Evolutionary conservation across 768 basidiomycete species (phyloP).

Genomic region (Boletus patriciae): DNA sequence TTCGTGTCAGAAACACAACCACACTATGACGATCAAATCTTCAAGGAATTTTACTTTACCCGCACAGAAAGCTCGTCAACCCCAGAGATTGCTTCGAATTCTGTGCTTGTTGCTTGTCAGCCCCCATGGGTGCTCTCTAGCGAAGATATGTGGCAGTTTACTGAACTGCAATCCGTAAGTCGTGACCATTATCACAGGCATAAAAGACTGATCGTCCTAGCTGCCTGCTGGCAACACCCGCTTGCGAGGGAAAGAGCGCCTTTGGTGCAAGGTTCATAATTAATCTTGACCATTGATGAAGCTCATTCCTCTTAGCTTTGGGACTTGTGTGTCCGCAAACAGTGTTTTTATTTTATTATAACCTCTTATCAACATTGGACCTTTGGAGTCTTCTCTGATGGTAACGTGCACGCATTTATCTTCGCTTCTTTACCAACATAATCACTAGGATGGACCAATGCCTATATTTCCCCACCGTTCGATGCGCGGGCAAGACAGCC

Average conservation of each 20-base stretch:
- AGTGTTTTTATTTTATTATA: conserved; percentile 55
- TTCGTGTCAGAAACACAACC: conserved; percentile 38
- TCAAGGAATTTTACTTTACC: conserved; percentile 49
- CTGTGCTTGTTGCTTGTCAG: conserved; percentile 56
- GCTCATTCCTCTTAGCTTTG: conserved; percentile 37
- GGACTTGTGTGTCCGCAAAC: conserved; percentile 52
- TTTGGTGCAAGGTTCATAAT: conserved; percentile 58
- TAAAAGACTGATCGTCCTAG: conserved; percentile 15
- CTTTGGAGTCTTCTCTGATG: conserved; percentile 60
- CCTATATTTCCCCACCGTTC: conserved; percentile 50
- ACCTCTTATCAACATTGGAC: conserved; percentile 62
- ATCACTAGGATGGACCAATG: conserved; percentile 51
- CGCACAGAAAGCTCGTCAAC: conserved; percentile 19
- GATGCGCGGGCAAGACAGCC: conserved; percentile 43
- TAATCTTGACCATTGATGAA: not conserved
- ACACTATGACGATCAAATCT: conserved; percentile 41
- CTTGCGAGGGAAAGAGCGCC: conserved; percentile 48
- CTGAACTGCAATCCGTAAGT: conserved; percentile 37
- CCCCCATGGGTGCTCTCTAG: conserved; percentile 58
- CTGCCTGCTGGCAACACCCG: conserved; percentile 38
- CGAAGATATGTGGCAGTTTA: conserved; percentile 56
- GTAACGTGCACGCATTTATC: conserved; percentile 30
- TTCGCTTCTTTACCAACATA: not conserved
- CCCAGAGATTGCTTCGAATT: conserved; percentile 30
- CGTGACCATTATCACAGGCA: not conserved